Evolutionary conservation across 768 basidiomycete genomes (phyloP).

Genomic region (Macrocybe gigantea): DNA sequence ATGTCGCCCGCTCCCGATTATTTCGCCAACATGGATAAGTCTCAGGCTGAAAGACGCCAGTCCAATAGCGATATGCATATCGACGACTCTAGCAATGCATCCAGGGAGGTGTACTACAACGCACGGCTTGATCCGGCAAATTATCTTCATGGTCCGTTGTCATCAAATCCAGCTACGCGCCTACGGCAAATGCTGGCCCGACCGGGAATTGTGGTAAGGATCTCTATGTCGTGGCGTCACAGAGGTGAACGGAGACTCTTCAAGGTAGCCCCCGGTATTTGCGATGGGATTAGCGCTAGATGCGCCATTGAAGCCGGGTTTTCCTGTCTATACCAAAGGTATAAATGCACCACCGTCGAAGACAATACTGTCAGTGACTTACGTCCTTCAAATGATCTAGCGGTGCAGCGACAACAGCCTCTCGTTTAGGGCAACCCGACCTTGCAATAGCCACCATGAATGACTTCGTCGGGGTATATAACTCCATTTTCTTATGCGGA

Average conservation of each 20-base stretch:
- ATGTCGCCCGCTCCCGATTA: conserved; percentile 19
- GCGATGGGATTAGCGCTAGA: conserved; percentile 75
- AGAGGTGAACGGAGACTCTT: neutral
- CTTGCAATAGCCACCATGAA: conserved; percentile 74
- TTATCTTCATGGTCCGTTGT: conserved; percentile 64
- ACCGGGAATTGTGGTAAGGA: conserved; percentile 68
- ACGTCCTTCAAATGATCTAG: conserved; percentile 19
- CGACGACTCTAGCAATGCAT: neutral
- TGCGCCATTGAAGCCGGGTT: conserved; percentile 80
- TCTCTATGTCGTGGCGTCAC: conserved; percentile 2
- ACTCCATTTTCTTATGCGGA: neutral
- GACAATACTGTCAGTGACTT: neutral
- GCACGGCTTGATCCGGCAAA: conserved; percentile 64
- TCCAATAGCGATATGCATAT: neutral
- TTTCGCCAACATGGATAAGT: conserved; percentile 8
- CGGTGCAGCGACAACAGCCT: conserved; percentile 77
- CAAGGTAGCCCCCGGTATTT: conserved; percentile 73
- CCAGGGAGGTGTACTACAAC: conserved; percentile 46
- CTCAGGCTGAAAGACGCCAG: conserved; percentile 1
- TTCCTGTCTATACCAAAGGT: conserved; percentile 74
- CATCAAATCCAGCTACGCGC: conserved; percentile 62
- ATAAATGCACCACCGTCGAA: neutral
- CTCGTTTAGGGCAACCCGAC: conserved; percentile 73
- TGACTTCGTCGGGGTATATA: conserved; percentile 58
- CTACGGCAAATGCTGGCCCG: conserved; percentile 65